Conservation (phyloP, 2,329 filamentous ascomycete species). For the Orbilia blumenaviensis region DNA sequence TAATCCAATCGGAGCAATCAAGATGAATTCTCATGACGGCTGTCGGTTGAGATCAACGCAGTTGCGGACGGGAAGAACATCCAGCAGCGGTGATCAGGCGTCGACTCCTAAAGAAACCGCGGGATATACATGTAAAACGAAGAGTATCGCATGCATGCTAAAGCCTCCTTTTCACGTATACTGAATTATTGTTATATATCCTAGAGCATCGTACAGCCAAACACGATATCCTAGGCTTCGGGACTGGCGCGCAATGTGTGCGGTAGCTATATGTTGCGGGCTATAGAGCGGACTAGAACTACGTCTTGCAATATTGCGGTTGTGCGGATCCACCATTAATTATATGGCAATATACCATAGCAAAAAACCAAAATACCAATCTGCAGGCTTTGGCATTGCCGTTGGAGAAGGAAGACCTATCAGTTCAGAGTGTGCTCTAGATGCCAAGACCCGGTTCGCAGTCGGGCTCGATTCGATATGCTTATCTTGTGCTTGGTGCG, state of each 20-base stretch:
- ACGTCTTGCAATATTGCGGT: neutral
- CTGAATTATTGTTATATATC: too few species aligned
- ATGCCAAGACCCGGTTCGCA: neutral
- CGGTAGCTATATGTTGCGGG: too few species aligned
- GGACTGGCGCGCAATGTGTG: too few species aligned
- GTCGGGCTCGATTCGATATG: neutral
- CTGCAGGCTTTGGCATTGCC: conserved; percentile 3
- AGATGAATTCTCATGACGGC: neutral
- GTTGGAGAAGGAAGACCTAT: conserved; percentile 20
- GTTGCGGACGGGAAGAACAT: conserved; percentile 11
- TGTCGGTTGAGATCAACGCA: neutral
- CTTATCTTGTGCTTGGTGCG: conserved; percentile 13
- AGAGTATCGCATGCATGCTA: neutral
- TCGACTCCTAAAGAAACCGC: neutral
- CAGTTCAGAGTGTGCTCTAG: neutral
- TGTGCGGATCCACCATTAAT: neutral
- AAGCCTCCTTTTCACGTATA: neutral
- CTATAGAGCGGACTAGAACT: too few species aligned
- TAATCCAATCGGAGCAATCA: conserved; percentile 15
- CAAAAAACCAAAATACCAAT: neutral
- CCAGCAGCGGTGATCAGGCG: conserved; percentile 10
- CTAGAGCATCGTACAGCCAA: too few species aligned
- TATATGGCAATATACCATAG: too few species aligned
- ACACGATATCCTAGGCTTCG: too few species aligned
- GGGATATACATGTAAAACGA: neutral